Evolutionary conservation across 768 basidiomycete genomes (phyloP), one percentile per base, ranked within the genome.

Genomic region (Crucibulum laeve): DNA sequence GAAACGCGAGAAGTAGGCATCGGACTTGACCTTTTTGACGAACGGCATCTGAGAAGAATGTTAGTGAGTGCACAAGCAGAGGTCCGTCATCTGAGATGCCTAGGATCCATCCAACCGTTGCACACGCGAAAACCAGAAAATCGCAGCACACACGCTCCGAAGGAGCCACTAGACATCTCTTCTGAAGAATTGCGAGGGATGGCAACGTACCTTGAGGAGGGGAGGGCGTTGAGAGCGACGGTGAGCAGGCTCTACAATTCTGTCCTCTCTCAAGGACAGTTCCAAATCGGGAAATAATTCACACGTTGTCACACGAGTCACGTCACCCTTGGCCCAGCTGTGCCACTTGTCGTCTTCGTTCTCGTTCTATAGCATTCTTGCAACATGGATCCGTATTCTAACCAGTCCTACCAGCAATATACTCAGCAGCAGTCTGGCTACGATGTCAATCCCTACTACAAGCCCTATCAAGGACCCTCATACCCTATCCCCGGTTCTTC

Each of bases 1-100:
- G 79, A 87, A 96, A 51, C 94, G 84, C 50, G 93, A 96, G 75
- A 91, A 96, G 85, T 97, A 97, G 59, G 95, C 91, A 65, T 83
- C 82, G 60, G 90, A 89, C 79, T 99, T 97, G 75, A 94, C 67
- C 55, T 87, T 85, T 76, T 97, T 97, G 76, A 96, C 87, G 80
- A 96, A 98, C 49, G 94, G 95, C 95, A 91, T 90, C 75, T 77
- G 34, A 21, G 33, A 33, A 30, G 25, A 38, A 46, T 39, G 24
- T 10, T 37, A 5, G 21, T 18, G 32, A 43, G 36, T 25, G 42
- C 8, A 48, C 41, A 34, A 34, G n/a, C 35, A 45, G 18, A 37
- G 36, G 32, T 37, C 46, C 39, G 57, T 53, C 61, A 75, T 75
- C 73, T 61, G 54, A 36, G 44, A 15, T 18, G 24, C 32, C 23